Evolutionary conservation across 805 yeast genomes (phyloP), one percentile per base, ranked within the genome.

Genomic region (Citeromyces matritensis): DNA sequence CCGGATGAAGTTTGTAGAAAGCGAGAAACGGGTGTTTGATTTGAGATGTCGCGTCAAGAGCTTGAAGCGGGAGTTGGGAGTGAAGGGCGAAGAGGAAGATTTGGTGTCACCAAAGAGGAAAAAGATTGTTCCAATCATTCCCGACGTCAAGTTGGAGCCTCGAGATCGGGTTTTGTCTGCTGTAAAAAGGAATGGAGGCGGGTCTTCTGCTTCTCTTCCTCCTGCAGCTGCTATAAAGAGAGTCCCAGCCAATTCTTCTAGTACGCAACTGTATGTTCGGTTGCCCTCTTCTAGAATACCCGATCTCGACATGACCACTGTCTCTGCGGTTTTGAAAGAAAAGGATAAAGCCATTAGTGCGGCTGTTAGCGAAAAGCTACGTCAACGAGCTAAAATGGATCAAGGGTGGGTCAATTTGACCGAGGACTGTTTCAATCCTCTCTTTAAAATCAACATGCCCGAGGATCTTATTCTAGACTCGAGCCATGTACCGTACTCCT

Each of bases 271-370:
- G 15, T 81, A 85, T 56, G 93, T 84, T 42, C 77, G 80, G 43
- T 52, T 84, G 26, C 94, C 95, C 3, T 78, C 91, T 25, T 80
- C 95, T 2, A 82, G 84, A 53, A 81, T 88, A 39, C 96, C 97
- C 10, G 96, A 88, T 52, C 66, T 86, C 65, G 94, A 84, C 30
- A 60, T 88, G 37, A 76, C 80, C 15, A 82, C 94, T 5, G 86
- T 85, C 8, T 81, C 80, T 33, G 66, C 73, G 29, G 73, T 84
- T 14, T 55, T 81, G 31, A 62, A 69, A 30, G 86, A 76, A 39
- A 83, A 84, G 53, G 78, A 83, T 37, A 74, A 66, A 34, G 77
- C 82, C 5, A 76, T 86, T 38, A 74, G 75, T 38, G 69, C 74
- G 34, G 93, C 83, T n/a, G 95, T 91, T 30, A 70, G 74, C 39